A percentile compares a stretch with the other conserved stretches of the same genome.
phyloP scores from a whole-genome alignment of 75 land plant genomes.

The Picea glauca region DNA sequence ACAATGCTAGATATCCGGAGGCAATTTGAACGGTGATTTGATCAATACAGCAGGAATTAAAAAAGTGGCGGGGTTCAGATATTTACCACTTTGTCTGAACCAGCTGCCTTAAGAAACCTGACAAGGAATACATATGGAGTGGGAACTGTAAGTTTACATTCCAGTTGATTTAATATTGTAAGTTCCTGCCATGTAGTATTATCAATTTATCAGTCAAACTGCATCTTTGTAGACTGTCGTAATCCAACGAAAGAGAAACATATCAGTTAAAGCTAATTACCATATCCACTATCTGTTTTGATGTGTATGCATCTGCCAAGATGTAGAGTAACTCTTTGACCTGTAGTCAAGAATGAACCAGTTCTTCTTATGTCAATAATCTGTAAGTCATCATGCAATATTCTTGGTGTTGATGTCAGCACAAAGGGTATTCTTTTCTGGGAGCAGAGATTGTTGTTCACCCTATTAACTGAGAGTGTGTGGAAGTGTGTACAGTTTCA shows the following conservation, averaged over 20 bases:
- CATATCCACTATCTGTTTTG: slow-evolving; percentile 69
- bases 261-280: slow-evolving; percentile 13
- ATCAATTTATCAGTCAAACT: neutral
- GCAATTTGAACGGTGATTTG: neutral
- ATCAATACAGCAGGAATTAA: neutral
- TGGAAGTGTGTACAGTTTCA: neutral
- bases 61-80: neutral
- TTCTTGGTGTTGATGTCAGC: too few relatives aligned
- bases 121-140: slow-evolving; percentile 82
- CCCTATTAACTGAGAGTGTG: too few relatives aligned
- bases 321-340: slow-evolving; percentile 69
- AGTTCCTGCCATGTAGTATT: slow-evolving; percentile 36
- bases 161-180: slow-evolving; percentile 59
- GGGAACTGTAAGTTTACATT: slow-evolving; percentile 79
- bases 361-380: neutral
- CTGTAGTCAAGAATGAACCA: slow-evolving; percentile 18
- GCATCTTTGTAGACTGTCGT: neutral
- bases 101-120: slow-evolving; percentile 79
- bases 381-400: too few relatives aligned
- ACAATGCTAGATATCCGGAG: slow-evolving; percentile 58
- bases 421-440: too few relatives aligned
- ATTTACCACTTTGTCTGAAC: slow-evolving; percentile 49
- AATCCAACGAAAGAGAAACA: neutral
- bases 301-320: slow-evolving; percentile 61
- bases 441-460: too few relatives aligned